Conservation (phyloP, 2,329 filamentous ascomycete species). For the Albifimbria verrucaria region DNA sequence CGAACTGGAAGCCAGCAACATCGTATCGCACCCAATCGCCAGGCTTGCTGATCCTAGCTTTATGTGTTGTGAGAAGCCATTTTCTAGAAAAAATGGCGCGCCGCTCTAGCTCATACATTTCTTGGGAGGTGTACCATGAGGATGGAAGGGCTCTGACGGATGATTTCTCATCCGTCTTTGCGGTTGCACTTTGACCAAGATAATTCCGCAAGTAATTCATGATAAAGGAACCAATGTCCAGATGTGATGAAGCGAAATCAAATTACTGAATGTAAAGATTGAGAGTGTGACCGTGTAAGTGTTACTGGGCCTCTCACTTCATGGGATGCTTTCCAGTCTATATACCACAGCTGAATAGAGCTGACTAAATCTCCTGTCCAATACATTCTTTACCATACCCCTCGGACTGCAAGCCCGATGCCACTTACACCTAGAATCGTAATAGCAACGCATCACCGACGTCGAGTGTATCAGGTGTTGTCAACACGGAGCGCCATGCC, state of each 20-base stretch:
- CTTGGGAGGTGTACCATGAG: conserved; percentile 49
- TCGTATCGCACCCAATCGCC: conserved; percentile 57
- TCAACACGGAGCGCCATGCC: background rate
- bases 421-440: background rate
- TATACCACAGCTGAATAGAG: too few species aligned
- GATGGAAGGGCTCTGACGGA: conserved; percentile 38
- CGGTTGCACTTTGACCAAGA: conserved; percentile 30
- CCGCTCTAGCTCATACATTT: conserved; percentile 55
- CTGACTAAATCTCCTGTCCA: too few species aligned
- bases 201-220: conserved; percentile 32
- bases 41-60: conserved; percentile 42
- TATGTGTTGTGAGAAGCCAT: conserved; percentile 55
- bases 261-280: background rate
- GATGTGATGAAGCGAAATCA: conserved; percentile 1
- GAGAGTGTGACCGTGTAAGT: too few species aligned
- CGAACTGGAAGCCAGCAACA: conserved; percentile 53
- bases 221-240: too few species aligned
- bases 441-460: background rate
- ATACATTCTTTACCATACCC: too few species aligned
- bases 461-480: background rate
- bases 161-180: conserved; percentile 16
- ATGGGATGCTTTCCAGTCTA: too few species aligned
- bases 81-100: conserved; percentile 55
- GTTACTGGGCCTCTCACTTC: background rate
- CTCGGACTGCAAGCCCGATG: too few species aligned